phyloP scores from a whole-genome alignment of 1,284 basidiomycete genomes.

The Porphyrellus sp. region DNA sequence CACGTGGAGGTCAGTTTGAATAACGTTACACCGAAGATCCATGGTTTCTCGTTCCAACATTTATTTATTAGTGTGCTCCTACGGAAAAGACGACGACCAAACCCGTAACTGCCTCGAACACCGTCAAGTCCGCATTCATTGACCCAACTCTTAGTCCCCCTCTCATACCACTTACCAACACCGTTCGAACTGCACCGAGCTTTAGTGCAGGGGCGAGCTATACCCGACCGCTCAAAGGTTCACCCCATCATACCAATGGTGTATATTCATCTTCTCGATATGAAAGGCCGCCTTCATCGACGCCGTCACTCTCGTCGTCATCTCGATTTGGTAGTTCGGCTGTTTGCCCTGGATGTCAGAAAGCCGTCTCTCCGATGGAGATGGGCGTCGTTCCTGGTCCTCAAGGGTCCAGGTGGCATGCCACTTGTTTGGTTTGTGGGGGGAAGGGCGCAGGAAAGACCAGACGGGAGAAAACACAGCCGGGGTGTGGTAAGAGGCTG shows the following conservation, averaged over 20 bases:
- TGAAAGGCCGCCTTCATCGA: slow-evolving; percentile 44
- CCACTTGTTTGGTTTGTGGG: slow-evolving; percentile 71
- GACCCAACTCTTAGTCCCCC: slow-evolving; percentile 20
- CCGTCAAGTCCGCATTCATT: slow-evolving; percentile 22
- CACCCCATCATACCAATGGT: slow-evolving; percentile 12
- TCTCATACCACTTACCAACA: slow-evolving; percentile 23
- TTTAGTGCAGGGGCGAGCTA: slow-evolving; percentile 19
- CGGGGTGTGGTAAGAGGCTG: slow-evolving; percentile 77
- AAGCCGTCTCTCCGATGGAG: slow-evolving; percentile 75
- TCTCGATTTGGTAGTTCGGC: slow-evolving; percentile 66
- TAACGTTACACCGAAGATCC: background rate
- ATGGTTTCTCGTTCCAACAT: slow-evolving; percentile 9
- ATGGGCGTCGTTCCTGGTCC: slow-evolving; percentile 78
- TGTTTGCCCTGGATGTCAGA: slow-evolving; percentile 68
- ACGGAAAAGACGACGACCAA: slow-evolving; percentile 45
- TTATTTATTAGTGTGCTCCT: slow-evolving; percentile 58
- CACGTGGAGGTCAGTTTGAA: slow-evolving; percentile 62
- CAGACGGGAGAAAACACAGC: slow-evolving; percentile 51
- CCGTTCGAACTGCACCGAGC: slow-evolving; percentile 25
- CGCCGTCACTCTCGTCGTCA: slow-evolving; percentile 38
- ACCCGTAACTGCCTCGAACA: slow-evolving; percentile 25
- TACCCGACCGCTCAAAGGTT: slow-evolving; percentile 11
- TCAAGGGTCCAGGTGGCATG: slow-evolving; percentile 75
- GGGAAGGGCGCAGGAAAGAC: slow-evolving; percentile 50
- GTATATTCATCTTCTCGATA: slow-evolving; percentile 44